Base-by-base conservation (phyloP, 768 basidiomycete species). In the Termitomyces sp. region DNA sequence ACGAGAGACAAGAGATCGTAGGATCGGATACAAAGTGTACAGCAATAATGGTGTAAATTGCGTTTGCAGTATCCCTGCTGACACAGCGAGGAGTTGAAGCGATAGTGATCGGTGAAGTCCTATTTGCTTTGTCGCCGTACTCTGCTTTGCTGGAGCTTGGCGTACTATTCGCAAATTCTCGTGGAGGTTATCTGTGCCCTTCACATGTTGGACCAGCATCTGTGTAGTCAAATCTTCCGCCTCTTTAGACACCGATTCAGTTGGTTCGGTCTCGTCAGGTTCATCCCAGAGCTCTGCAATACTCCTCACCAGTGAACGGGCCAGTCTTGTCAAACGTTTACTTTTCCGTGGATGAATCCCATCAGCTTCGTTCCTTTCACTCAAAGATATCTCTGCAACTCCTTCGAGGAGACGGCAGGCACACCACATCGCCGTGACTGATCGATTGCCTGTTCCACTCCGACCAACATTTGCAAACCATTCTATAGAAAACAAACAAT, bases 371-470 rank as follows among this genome's bases (percentile, higher is more conserved):
- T 64, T 65, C 10, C 65, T 68, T 2, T 65, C 61, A 22, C 70
- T 69, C 9, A 88, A 68, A 16, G 72, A 74, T 7, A 85, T 63
- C 2, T 74, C 71, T 0, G 81, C 75, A 7, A 87, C 72, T 2
- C 96, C 95, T 61, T 91, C 86, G 54, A 98, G 65, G 0, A 98
- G 65, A 27, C 83, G 79, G 56, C 82, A 81, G 2, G 89, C 87
- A 59, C 91, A 89, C 94, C 94, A 98, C 22, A 95, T 73, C 3
- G 93, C 93, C 0, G 88, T 78, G 1, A 85, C 82, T 16, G 84
- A 79, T 23, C 73, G 71, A 10, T 62, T 67, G 10, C 73, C 76
- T 16, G 68, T 71, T 22, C 81, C 76, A 32, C 69, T 69, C 41
- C 74, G 70, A 4, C 79, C 81, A 12, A 84, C 74, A 43, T 77